Percentiles rank a stretch among this genome's conserved stretches.
phyloP scores from a whole-genome alignment of 148 eudicot species.

The Fagopyrum homotropicum region DNA sequence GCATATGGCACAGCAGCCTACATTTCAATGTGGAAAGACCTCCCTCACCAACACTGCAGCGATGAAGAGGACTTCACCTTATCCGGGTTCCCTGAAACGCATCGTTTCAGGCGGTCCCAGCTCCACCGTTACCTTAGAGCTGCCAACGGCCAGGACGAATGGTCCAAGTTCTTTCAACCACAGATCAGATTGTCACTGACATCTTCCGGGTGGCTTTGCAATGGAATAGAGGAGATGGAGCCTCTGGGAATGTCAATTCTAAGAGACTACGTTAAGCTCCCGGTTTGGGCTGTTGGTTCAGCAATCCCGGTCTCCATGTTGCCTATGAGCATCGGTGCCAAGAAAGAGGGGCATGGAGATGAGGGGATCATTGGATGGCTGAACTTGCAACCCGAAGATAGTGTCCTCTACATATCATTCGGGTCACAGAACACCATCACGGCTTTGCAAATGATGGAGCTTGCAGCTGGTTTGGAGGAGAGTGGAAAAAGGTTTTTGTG shows the following conservation, averaged over 20 bases:
- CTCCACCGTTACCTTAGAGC: slow-evolving; percentile 23
- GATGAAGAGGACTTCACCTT: slow-evolving; percentile 26
- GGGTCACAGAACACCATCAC: slow-evolving; percentile 75
- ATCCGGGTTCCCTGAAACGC: slow-evolving; percentile 59
- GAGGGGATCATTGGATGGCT: slow-evolving; percentile 38
- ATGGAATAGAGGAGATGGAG: slow-evolving; percentile 60
- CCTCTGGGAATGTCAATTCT: slow-evolving; percentile 48
- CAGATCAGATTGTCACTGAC: slow-evolving; percentile 26
- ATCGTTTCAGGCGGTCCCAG: slow-evolving; percentile 27
- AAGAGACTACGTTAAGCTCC: slow-evolving; percentile 29
- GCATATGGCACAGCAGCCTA: slow-evolving; percentile 74
- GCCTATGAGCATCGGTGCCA: background rate
- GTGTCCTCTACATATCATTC: slow-evolving; percentile 67
- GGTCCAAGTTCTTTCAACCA: slow-evolving; percentile 60
- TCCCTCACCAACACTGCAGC: slow-evolving; percentile 43
- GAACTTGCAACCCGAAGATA: slow-evolving; percentile 23
- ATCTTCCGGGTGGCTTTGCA: slow-evolving; percentile 53
- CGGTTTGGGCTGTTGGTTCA: slow-evolving; percentile 69
- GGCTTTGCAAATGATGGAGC: slow-evolving; percentile 65
- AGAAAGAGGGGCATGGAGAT: background rate
- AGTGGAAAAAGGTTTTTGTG: slow-evolving; percentile 63
- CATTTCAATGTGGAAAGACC: slow-evolving; percentile 47
- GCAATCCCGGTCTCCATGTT: slow-evolving; percentile 24
- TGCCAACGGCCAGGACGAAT: slow-evolving; percentile 54
- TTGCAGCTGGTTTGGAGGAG: slow-evolving; percentile 62